Evolutionary conservation across 2,329 filamentous ascomycete genomes (phyloP), one percentile per base, ranked within the genome.

Genomic region (Alternaria brassicae): DNA sequence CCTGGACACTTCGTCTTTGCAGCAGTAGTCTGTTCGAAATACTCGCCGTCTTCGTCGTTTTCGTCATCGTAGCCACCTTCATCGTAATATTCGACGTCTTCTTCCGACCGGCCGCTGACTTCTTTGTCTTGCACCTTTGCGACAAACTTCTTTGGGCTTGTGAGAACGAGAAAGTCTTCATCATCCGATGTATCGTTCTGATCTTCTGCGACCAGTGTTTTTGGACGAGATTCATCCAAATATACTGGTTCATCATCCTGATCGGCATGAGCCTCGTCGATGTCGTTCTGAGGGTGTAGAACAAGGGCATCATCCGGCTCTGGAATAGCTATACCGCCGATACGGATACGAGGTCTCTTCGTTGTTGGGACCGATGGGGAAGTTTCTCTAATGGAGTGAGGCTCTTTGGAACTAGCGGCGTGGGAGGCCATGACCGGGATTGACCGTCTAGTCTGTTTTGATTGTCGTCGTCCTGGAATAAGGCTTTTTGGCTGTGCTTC

Each of bases 181-280:
- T 27, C 21, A 6, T 42, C 21, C 4, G 25, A n/a, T n/a, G n/a
- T n/a, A n/a, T n/a, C n/a, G n/a, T n/a, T n/a, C n/a, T n/a, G n/a
- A n/a, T n/a, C n/a, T n/a, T n/a, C n/a, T n/a, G n/a, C n/a, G n/a
- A n/a, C n/a, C n/a, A n/a, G n/a, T n/a, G n/a, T n/a, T n/a, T n/a
- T n/a, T n/a, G n/a, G n/a, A 8, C 21, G 40, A 2, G 40, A 1
- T 25, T 7, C 0, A 15, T 1, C 6, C 21, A 42, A 27, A 0
- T 5, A 0, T 0, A 25, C 1, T 13, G 40, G 25, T 0, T 1
- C 21, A 0, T 23, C 40, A 15, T 13, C 21, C 21, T 1, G 0
- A 21, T 1, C n/a, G 21, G 40, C 40, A 21, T 42, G 40, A 25
- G 40, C 21, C 5, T 12, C 40, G 21, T 42, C 40, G 1, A 42